Percentiles rank a stretch among this genome's conserved stretches.
phyloP scores from a whole-genome alignment of 1,284 basidiomycete species.

The Pulveroboletus ridleyi region DNA sequence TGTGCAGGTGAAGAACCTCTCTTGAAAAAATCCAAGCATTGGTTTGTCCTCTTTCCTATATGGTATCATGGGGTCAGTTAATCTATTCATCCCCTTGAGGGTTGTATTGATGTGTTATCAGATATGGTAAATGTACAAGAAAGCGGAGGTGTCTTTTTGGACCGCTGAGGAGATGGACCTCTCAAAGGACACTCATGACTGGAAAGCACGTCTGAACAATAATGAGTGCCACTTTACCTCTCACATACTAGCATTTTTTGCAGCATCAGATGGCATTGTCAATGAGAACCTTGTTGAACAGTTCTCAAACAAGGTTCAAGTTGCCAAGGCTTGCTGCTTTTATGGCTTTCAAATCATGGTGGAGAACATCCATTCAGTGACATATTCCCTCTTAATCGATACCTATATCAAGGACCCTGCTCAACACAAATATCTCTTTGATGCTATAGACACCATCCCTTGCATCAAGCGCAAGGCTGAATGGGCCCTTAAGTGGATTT shows the following conservation, averaged over 20 bases:
- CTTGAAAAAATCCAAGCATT: constrained; percentile 79
- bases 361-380: constrained; percentile 98
- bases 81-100: background rate
- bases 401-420: constrained; percentile 94
- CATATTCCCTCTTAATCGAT: constrained; percentile 98
- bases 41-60: constrained; percentile 95
- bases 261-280: constrained; percentile 97
- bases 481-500: constrained; percentile 96
- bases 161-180: constrained; percentile 99
- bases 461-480: constrained; percentile 93
- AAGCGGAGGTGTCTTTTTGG: constrained; percentile 94
- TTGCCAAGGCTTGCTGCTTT: constrained; percentile 96
- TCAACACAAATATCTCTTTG: constrained; percentile 89
- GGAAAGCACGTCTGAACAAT: constrained; percentile 92
- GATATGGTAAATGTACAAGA: constrained; percentile 99
- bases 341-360: constrained; percentile 99
- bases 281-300: constrained; percentile 98
- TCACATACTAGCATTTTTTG: constrained; percentile 97
- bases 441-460: constrained; percentile 94
- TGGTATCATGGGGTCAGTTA: constrained; percentile 85
- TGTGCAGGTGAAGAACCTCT: constrained; percentile 79
- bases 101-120: constrained; percentile 38
- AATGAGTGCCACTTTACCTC: constrained; percentile 97
- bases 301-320: constrained; percentile 95
- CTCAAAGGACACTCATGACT: constrained; percentile 92